These are phyloP conservation scores for Amanita fuliginea DNA, from an alignment of 768 basidiomycete genomes.

Conservation along the genomic window DNA sequence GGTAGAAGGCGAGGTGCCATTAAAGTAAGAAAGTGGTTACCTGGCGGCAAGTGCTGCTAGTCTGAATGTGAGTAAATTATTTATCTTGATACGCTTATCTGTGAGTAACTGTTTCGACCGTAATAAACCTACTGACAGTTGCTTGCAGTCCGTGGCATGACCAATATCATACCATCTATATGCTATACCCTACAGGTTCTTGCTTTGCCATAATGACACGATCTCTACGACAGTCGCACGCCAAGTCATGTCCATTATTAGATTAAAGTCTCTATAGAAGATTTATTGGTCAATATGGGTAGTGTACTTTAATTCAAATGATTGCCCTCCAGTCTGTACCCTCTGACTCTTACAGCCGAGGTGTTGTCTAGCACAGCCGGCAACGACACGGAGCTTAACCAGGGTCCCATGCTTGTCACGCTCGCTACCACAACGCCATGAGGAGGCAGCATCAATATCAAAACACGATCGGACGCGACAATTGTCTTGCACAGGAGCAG, in stretches of 20 bases:
- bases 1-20: conserved; percentile 48
- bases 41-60: conserved; percentile 61
- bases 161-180: conserved; percentile 23
- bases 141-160: background rate
- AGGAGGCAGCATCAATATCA: too few relatives aligned
- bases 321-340: too few relatives aligned
- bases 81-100: too few relatives aligned
- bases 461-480: too few relatives aligned
- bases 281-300: background rate
- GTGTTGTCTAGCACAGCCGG: too few relatives aligned
- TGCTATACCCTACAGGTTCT: conserved; percentile 21
- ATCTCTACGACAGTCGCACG: background rate
- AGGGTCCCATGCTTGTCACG: too few relatives aligned
- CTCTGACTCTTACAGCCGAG: too few relatives aligned
- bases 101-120: background rate
- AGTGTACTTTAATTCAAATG: conserved; percentile 3
- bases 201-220: background rate
- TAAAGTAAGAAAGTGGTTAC: conserved; percentile 54
- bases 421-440: too few relatives aligned
- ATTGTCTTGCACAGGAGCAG: too few relatives aligned
- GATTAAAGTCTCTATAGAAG: background rate
- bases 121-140: background rate
- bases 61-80: conserved; percentile 4
- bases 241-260: background rate
- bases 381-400: too few relatives aligned